Percentiles rank a stretch among this genome's conserved stretches.
These are phyloP conservation scores for Batkoa obscura DNA, from an alignment of 371 early-diverging fungal species.

Conservation along the genomic window DNA sequence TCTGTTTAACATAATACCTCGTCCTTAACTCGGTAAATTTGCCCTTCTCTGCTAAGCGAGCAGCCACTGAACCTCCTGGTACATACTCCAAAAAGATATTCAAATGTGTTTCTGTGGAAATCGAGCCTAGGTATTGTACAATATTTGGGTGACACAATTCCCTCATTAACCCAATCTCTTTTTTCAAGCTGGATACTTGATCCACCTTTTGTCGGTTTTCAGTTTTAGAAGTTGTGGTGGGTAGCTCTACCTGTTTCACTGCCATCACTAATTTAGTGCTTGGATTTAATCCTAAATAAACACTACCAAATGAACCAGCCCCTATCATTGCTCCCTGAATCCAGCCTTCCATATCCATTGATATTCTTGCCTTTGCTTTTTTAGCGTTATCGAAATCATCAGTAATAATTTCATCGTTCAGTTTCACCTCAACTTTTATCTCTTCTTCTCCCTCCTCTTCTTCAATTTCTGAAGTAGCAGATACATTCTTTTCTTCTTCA, in stretches of 20 bases:
- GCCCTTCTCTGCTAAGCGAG: slow-evolving; percentile 65
- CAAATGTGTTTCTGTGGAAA: slow-evolving; percentile 55
- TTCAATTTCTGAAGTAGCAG: no score
- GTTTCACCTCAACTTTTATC: no score
- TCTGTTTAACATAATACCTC: slow-evolving; percentile 72
- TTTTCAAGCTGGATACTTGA: slow-evolving; percentile 56
- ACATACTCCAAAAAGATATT: slow-evolving; percentile 97
- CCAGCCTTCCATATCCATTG: slow-evolving; percentile 23
- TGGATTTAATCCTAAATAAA: slow-evolving; percentile 78
- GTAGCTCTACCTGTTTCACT: slow-evolving; percentile 90
- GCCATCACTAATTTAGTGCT: slow-evolving; percentile 83
- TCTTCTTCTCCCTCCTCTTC: no score
- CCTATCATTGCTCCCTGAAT: slow-evolving; percentile 86
- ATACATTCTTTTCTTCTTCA: no score
- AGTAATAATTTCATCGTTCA: no score
- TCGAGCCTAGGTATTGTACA: slow-evolving; percentile 80
- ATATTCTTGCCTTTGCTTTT: not conserved
- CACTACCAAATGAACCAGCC: slow-evolving; percentile 91
- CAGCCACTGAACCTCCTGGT: slow-evolving; percentile 87
- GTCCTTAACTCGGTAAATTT: slow-evolving; percentile 69
- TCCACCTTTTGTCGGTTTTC: slow-evolving; percentile 33
- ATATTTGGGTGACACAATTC: slow-evolving; percentile 84
- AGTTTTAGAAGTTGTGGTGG: slow-evolving; percentile 41
- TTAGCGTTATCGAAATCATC: no score
- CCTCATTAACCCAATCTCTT: slow-evolving; percentile 78